Conservation (phyloP, 495 filamentous ascomycete species). For the Penicillium crystallinum region DNA sequence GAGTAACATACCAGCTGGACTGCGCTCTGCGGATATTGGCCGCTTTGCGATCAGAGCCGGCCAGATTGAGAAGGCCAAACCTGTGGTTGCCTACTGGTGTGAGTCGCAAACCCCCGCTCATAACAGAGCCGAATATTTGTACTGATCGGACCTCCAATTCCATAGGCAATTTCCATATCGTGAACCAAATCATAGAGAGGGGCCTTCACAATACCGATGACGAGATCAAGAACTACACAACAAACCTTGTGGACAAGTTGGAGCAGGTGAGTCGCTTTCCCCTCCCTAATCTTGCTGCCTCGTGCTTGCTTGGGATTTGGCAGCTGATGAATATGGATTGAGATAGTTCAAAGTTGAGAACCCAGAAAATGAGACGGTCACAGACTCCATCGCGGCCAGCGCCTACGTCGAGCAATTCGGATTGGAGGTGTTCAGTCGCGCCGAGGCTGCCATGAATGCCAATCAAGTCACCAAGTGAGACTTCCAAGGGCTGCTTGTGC, state of each 20-base stretch:
- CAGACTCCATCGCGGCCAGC: constrained; percentile 76
- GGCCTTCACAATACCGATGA: constrained; percentile 69
- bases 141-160: constrained; percentile 8
- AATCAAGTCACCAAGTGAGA: constrained; percentile 79
- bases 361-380: constrained; percentile 63
- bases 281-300: background rate
- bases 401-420: constrained; percentile 94
- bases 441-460: constrained; percentile 72
- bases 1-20: constrained; percentile 62
- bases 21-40: constrained; percentile 72
- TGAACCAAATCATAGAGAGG: constrained; percentile 82
- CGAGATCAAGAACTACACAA: constrained; percentile 73
- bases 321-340: constrained; percentile 7
- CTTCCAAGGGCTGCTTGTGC: background rate
- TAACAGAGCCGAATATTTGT: background rate
- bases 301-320: background rate
- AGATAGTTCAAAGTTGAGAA: constrained; percentile 61
- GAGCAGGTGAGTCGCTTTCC: constrained; percentile 56
- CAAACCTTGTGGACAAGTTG: constrained; percentile 82
- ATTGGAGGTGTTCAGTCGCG: constrained; percentile 77
- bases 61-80: constrained; percentile 79
- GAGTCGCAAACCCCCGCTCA: constrained; percentile 33
- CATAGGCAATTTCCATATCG: constrained; percentile 84
- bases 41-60: constrained; percentile 74
- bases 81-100: constrained; percentile 94